Base-by-base conservation (phyloP, 495 filamentous ascomycete genomes). In the Neurospora sp. region DNA sequence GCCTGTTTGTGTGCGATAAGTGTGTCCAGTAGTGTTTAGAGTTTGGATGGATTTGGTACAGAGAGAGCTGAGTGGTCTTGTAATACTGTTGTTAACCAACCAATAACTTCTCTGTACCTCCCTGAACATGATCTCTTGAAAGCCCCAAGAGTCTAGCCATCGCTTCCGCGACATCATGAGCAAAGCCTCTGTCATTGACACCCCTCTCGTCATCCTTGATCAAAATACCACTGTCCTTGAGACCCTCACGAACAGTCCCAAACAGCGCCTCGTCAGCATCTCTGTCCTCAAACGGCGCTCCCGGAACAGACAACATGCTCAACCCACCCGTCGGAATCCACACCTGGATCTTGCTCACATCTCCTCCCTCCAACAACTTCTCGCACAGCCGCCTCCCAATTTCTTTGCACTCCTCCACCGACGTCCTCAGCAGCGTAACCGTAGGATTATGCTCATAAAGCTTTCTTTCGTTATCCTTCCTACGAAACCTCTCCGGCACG, bases 351-450 rank as follows among this genome's bases (percentile, higher is more conserved):
- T 80, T 71, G 4, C 81, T 74, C 21, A 80, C 78, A n/a, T 78
- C 73, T 39, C 45, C 76, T 34, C 82, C 79, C 0, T 75, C 76
- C 74, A 76, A 82, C 69, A 92, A 72, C 74, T 88, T 90, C 45
- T 79, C 75, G 5, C 83, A 85, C 39, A 92, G 86, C 59, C 86
- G 84, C 48, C 73, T 76, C 11, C 85, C 90, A 39, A 92, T 82
- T 24, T 82, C 69, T 13, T 69, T 73, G 73, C 84, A 87, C 77
- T 93, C 91, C 34, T 87, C 82, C 28, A 70, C 72, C 3, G 82
- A 86, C 6, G 89, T 89, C 69, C 91, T 74, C 84, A 92, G 86
- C 9, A 93, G 74, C 3, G 91, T 92, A 24, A 92, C 89, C 1
- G 83, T 84, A 1, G 88, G 82, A 77, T 92, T 92, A 77, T 93